Evolutionary conservation across 108 stramenopile genomes (phyloP), one percentile per base, ranked within the genome.

Genomic region (Cyclotella sp.): DNA sequence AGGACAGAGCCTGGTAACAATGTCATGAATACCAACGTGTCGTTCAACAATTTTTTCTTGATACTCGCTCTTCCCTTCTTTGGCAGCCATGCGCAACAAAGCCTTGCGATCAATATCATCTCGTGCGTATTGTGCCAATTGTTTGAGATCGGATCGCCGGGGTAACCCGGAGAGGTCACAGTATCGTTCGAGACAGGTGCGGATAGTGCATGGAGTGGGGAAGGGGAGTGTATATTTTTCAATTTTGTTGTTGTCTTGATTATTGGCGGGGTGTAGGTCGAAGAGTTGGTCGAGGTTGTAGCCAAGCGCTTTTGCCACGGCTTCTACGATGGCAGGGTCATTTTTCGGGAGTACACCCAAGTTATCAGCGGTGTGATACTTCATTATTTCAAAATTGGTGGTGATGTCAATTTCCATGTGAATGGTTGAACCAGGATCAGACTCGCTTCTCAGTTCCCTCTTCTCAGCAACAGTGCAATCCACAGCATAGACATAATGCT

Each of bases 351-450:
- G 61, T 19, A 99, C 89, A 18, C 95, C 97, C 71, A 98, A 72
- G 76, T 99, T 98, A 78, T 99, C 99, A 9, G 98, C 99, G 27
- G 99, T 99, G 14, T 73, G 68, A 73, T 99, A 99, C 40, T 62
- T 68, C 39, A 94, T 41, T 18, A 75, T 57, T 28, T 67, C 75
- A 40, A 72, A 65, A n/a, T 73, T 49, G 11, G 81, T 75, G 13
- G 95, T 86, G 62, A 97, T 86, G 67, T 96, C 93, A 73, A 99
- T 84, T 87, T 99, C 98, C 22, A 99, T 77, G 69, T 99, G 99
- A 10, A 92, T 72, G 19, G 99, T 99, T 29, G 92, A 95, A 29
- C 95, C 97, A 51, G 82, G 86, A 70, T 88, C 91, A 2, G 63
- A 59, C 10, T 77, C n/a, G 16, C 79, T 63, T 9, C 97, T 92